Conservation (phyloP, 495 filamentous ascomycete genomes). For the Penicillium arizonense region DNA sequence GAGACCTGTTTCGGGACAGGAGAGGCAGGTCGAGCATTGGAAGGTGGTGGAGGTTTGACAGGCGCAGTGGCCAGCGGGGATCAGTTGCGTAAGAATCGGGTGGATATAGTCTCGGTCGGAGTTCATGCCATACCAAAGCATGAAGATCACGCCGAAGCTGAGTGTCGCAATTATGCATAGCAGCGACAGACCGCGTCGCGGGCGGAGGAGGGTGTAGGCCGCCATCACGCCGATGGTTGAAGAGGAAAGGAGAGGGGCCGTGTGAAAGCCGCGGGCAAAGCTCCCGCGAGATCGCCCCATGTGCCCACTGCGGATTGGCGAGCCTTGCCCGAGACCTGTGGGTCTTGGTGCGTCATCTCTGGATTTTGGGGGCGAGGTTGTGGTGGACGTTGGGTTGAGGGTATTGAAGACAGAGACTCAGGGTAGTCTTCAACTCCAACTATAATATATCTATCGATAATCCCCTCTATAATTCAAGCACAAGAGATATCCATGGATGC, state of each 20-base stretch:
- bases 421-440: too few relatives aligned
- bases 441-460: too few relatives aligned
- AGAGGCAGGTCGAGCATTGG: conserved; percentile 38
- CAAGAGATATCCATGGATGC: too few relatives aligned
- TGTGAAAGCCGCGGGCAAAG: neutral
- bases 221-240: conserved; percentile 17
- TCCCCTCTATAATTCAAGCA: too few relatives aligned
- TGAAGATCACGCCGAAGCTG: conserved; percentile 14
- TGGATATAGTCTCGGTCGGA: conserved; percentile 38
- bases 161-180: conserved; percentile 23
- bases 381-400: neutral
- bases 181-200: conserved; percentile 23
- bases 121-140: conserved; percentile 42
- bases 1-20: conserved; percentile 24
- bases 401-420: too few relatives aligned
- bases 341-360: neutral
- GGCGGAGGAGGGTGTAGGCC: conserved; percentile 22
- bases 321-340: neutral
- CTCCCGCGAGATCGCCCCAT: conserved; percentile 1
- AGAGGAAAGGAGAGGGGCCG: neutral
- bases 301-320: neutral
- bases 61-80: conserved; percentile 42
- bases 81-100: conserved; percentile 37
- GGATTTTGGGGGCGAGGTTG: neutral
- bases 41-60: conserved; percentile 42